Base-by-base conservation (phyloP, 1,139 yeast species). In the Pichia sp. region DNA sequence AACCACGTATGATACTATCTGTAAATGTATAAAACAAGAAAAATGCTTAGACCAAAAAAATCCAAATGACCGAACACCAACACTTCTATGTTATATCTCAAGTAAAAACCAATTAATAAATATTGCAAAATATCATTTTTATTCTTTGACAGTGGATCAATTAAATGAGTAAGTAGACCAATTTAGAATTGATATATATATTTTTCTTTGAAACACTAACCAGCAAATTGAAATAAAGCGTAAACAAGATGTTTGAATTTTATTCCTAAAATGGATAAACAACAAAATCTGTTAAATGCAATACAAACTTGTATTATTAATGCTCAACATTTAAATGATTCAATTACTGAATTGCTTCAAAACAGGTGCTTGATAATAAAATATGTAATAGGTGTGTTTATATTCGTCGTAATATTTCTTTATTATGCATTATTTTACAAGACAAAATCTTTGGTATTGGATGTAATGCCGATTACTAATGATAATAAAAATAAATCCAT, bases 81-180 rank as follows among this genome's bases (percentile, higher is more conserved):
- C 23, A 3, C 6, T 34, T 5, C 22, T 20, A 3, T 47, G 50
- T 30, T 44, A 44, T 27, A 10, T n/a, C 3, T 25, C 31, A 6
- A 39, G 42, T 28, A 47, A 42, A 25, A 28, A 34, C 11, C 24
- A 22, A 11, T 22, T 47, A 8, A 10, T 41, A 22, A 22, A 23
- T 10, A 37, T 45, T 27, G 42, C 48, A 1, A 39, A 35, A 31
- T 4, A 35, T 3, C 35, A 26, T 6, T 47, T 44, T 27, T 29
- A 16, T 27, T 20, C 30, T 5, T 6, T 40, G 8, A 30, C 42
- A 3, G 22, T 30, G n/a, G 41, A 42, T 12, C 35, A 33, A 10
- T 45, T 29, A 35, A 46, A 42, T 10, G 25, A 34, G 50, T 47
- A 39, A 20, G 50, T 45, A 23, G 2, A 24, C n/a, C 16, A 16